Evolutionary conservation across 257 asterid genomes (phyloP), one percentile per base, ranked within the genome.

Genomic region (Jacaranda mimosifolia): DNA sequence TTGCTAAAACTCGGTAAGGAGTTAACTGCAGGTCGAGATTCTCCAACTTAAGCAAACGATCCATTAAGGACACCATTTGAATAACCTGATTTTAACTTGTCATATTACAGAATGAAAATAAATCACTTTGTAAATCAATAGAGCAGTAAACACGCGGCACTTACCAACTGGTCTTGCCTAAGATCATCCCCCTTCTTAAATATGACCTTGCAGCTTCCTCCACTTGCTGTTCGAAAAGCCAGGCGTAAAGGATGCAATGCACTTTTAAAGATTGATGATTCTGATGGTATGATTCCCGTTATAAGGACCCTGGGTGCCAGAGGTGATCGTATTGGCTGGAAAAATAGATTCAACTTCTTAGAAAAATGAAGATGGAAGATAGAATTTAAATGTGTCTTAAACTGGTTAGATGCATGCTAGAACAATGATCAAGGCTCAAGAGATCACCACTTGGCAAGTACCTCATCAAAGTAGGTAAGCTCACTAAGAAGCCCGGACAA

Each of bases 401-500:
- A 60, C 77, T 21, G 58, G 55, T 51, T 10, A 71, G 45, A 64
- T 36, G 65, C 76, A 73, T n/a, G 63, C 69, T 53, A 49, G 65
- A 45, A 68, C 55, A 60, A 68, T 63, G 1, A 76, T 75, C 63
- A 57, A 49, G 52, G 46, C 55, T 15, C 8, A 14, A 58, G 62
- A 63, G 39, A 38, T 39, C 14, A 18, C 39, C 43, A 42, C 9
- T 51, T 51, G 38, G 63, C 72, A 83, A 77, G 74, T 83, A 92
- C 98, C 98, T 93, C 96, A 9, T 93, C 99, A 70, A 95, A 95
- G 85, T 95, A 95, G 80, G 97, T 95, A 68, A 95, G 99, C 94
- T 95, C 99, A 65, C 98, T 95, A 51, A 91, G 99, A 85, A 95
- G 95, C 80, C 98, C 99, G 7, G 97, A 85, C 18, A 95, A 89